Conservation (phyloP, 2,329 filamentous ascomycete species). For the Venturia asperata region DNA sequence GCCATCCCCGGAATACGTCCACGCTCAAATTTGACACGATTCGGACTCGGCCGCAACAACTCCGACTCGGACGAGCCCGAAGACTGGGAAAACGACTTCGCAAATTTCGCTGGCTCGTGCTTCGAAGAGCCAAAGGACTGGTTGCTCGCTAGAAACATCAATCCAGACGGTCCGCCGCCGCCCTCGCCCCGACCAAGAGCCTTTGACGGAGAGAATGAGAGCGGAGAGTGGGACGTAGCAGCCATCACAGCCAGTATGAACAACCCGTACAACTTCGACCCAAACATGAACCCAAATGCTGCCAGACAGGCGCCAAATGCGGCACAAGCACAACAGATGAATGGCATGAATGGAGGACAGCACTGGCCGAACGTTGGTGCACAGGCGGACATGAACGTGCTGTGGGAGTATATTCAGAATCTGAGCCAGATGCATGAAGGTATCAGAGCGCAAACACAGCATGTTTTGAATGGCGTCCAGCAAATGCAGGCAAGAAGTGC, state of each 20-base stretch:
- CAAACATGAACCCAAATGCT: background rate
- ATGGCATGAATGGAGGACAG: slow-evolving; percentile 15
- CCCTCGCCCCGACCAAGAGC: background rate
- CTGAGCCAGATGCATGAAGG: slow-evolving; percentile 35
- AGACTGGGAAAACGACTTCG: slow-evolving; percentile 6
- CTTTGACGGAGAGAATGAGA: slow-evolving; percentile 7
- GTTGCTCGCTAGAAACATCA: background rate
- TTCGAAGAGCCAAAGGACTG: slow-evolving; percentile 13
- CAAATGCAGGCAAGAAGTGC: slow-evolving; percentile 30
- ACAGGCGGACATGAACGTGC: slow-evolving; percentile 38
- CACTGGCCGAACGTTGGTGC: slow-evolving; percentile 29
- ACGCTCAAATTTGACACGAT: background rate
- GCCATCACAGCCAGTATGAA: slow-evolving; percentile 14
- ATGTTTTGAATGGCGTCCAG: slow-evolving; percentile 34
- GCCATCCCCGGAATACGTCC: background rate
- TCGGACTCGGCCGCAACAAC: slow-evolving; percentile 4
- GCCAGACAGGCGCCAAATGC: slow-evolving; percentile 14
- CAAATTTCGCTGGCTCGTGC: background rate
- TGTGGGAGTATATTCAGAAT: slow-evolving; percentile 37
- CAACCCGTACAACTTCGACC: slow-evolving; percentile 15
- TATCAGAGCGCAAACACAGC: slow-evolving; percentile 33
- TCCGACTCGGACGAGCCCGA: slow-evolving; percentile 1
- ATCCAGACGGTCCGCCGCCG: background rate
- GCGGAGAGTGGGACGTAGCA: slow-evolving; percentile 1
- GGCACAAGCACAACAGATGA: slow-evolving; percentile 18